phyloP scores from a whole-genome alignment of 202 grass and related monocot genomes.

The Carex arenaria region DNA sequence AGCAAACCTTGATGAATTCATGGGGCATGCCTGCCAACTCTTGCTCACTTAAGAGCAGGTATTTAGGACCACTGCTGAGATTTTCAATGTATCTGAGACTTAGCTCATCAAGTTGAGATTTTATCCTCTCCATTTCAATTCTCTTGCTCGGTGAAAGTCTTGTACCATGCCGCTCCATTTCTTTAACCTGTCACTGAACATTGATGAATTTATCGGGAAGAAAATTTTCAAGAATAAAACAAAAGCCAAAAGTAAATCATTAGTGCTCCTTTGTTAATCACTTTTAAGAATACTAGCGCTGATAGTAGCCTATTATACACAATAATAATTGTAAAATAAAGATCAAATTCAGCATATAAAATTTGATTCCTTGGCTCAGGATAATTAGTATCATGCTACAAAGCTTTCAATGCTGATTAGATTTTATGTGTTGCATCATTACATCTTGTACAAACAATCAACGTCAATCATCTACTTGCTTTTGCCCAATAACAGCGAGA shows the following conservation, averaged over 20 bases:
- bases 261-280: background rate
- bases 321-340: background rate
- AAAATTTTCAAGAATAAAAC: constrained; percentile 7
- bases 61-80: constrained; percentile 53
- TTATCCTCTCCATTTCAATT: constrained; percentile 79
- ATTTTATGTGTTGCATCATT: background rate
- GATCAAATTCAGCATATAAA: background rate
- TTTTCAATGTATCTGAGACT: constrained; percentile 83
- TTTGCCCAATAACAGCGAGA: background rate
- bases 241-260: background rate
- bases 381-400: background rate
- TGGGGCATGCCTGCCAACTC: constrained; percentile 80
- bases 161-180: constrained; percentile 79
- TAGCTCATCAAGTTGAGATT: constrained; percentile 61
- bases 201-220: constrained; percentile 34
- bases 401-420: background rate
- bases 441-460: background rate
- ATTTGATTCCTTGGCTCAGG: background rate
- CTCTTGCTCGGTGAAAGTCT: constrained; percentile 64
- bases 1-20: constrained; percentile 77
- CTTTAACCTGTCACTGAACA: constrained; percentile 74
- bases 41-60: constrained; percentile 59
- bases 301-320: background rate
- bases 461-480: background rate
- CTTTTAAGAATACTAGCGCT: background rate